These are phyloP conservation scores for Blakeslea trispora DNA, from an alignment of 371 early-diverging fungal genomes.

Conservation along the genomic window DNA sequence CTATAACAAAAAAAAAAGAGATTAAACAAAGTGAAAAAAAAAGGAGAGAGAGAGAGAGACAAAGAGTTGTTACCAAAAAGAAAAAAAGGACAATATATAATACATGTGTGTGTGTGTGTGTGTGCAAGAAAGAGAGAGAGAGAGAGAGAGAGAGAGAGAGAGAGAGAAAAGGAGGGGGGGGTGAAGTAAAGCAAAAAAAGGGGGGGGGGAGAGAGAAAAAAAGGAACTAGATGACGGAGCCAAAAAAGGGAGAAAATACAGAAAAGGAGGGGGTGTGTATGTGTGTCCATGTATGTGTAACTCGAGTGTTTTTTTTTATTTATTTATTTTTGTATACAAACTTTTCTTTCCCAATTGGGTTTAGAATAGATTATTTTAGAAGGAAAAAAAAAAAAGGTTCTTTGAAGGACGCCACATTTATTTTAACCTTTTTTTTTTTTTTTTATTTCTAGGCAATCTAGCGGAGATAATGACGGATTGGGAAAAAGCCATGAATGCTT, in stretches of 20 bases:
- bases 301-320: no score
- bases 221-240: slow-evolving; percentile 19
- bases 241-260: slow-evolving; percentile 15
- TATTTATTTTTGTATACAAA: background rate
- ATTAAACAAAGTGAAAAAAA: slow-evolving; percentile 1
- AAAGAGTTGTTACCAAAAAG: no score
- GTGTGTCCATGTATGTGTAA: slow-evolving; percentile 11
- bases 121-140: slow-evolving; percentile 9
- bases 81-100: no score
- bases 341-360: slow-evolving; percentile 9
- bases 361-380: slow-evolving; percentile 1
- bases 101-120: no score
- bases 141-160: background rate
- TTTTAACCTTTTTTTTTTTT: slow-evolving; percentile 4
- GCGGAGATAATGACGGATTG: slow-evolving; percentile 78
- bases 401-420: slow-evolving; percentile 19
- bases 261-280: slow-evolving; percentile 5
- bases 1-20: no score
- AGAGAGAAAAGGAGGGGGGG: background rate
- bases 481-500: slow-evolving; percentile 81
- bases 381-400: background rate
- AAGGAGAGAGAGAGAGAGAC: background rate
- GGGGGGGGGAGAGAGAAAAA: slow-evolving; percentile 3
- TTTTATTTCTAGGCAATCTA: slow-evolving; percentile 59
- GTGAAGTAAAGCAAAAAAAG: background rate